Base-by-base conservation (phyloP, 805 yeast species). In the Starmera dryadoides region DNA sequence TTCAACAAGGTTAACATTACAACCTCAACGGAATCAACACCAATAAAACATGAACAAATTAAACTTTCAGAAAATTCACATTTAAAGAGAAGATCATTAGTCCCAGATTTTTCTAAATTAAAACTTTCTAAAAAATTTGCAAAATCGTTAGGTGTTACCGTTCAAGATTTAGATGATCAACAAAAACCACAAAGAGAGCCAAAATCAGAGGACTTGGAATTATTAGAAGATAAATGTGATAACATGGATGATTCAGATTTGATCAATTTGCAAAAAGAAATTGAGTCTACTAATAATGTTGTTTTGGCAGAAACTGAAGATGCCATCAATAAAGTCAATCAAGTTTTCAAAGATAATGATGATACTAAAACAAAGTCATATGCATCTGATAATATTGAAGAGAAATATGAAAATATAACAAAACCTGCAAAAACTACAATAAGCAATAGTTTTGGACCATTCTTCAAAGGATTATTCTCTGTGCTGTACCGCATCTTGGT, bases 51-150 rank as follows among this genome's bases (percentile, higher is more conserved):
- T 11, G 6, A 18, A 15, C 23, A 3, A 15, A 30, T 4, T 17
- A 29, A n/a, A n/a, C n/a, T n/a, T n/a, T n/a, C n/a, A n/a, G n/a
- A n/a, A n/a, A n/a, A n/a, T n/a, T n/a, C 28, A 8, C 9, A 7
- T 3, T 21, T 8, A 7, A 49, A 49, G 17, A 54, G 60, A 41
- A 52, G 37, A 42, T 49, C 56, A 1, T 30, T 53, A 11, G 45
- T 63, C 2, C 63, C 68, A 8, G 62, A 58, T 43, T 42, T 62
- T 15, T 43, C 51, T 4, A 56, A 56, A 30, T 42, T 62, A 35
- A 63, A 56, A 14, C 58, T 61, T 8, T 57, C 63, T 16, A 38
- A 53, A 2, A 62, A 53, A 7, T 60, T 69, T 42, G 69, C 70
- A 2, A 52, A 66, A 20, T 60, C 61, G 29, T 49, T 67, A 37